Evolutionary conservation across 768 basidiomycete genomes (phyloP).

Genomic region (Piloderma croceum): DNA sequence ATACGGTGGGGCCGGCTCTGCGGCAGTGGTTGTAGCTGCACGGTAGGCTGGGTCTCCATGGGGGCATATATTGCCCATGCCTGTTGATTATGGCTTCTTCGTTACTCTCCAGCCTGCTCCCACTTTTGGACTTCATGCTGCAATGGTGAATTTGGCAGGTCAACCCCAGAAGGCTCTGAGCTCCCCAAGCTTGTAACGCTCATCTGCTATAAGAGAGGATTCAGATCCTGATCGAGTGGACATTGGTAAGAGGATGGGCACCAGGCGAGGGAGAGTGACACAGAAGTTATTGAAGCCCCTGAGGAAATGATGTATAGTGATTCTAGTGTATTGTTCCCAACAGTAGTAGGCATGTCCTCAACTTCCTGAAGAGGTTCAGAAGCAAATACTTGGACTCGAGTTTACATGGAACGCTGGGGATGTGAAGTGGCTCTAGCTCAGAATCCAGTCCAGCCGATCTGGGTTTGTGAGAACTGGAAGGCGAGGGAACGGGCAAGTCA

Average conservation of each 20-base stretch:
- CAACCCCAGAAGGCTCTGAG: no score
- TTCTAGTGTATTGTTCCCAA: neutral
- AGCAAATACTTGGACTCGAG: constrained; percentile 70
- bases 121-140: no score
- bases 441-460: constrained; percentile 73
- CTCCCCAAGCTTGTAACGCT: no score
- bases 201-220: constrained; percentile 4
- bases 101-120: no score
- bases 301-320: constrained; percentile 10
- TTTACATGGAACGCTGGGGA: no score
- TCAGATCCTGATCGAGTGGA: neutral
- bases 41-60: no score
- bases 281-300: constrained; percentile 12
- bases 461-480: constrained; percentile 43
- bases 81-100: no score
- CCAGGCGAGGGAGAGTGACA: neutral
- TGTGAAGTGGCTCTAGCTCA: constrained; percentile 36
- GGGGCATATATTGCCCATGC: no score
- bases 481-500: constrained; percentile 31
- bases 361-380: constrained; percentile 68
- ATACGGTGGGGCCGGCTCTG: no score
- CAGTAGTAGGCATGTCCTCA: constrained; percentile 32
- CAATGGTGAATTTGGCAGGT: no score
- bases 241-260: neutral
- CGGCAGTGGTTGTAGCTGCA: no score